Evolutionary conservation across 805 yeast genomes (phyloP).

Genomic region (Nakazawaea siamensis): DNA sequence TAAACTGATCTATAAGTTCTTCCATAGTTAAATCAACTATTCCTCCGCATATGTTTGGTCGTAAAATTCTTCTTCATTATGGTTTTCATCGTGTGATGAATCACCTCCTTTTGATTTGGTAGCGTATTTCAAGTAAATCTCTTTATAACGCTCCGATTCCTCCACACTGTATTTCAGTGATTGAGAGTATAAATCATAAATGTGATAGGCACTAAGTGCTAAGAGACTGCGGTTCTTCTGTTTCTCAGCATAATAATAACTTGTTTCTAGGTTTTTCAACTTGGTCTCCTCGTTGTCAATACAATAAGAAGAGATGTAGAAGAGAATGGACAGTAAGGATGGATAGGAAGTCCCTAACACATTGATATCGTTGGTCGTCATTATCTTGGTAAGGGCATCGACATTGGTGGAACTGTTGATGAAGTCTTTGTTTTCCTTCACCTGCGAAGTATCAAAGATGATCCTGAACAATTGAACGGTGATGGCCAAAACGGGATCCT

Average conservation of each 20-base stretch:
- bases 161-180: slow-evolving; percentile 3
- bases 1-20: slow-evolving; percentile 1
- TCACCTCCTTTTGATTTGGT: no score
- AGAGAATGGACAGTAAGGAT: slow-evolving; percentile 1
- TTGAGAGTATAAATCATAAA: slow-evolving; percentile 3
- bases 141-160: slow-evolving; percentile 6
- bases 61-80: no score
- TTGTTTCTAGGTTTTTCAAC: slow-evolving; percentile 5
- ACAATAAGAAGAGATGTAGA: slow-evolving; percentile 6
- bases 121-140: no score
- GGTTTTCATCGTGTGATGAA: no score
- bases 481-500: slow-evolving; percentile 1
- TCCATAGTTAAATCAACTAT: neutral
- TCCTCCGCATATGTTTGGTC: no score
- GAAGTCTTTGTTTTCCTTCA: slow-evolving; percentile 1
- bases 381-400: neutral
- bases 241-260: slow-evolving; percentile 5
- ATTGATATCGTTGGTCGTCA: neutral
- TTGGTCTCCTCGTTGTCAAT: neutral
- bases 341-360: slow-evolving; percentile 1
- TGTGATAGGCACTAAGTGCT: neutral
- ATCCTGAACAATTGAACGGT: slow-evolving; percentile 3
- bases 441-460: slow-evolving; percentile 3
- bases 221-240: slow-evolving; percentile 1
- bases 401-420: slow-evolving; percentile 1